Base-by-base conservation (phyloP, 129 eudicot genomes). In the Lactuca sativa region DNA sequence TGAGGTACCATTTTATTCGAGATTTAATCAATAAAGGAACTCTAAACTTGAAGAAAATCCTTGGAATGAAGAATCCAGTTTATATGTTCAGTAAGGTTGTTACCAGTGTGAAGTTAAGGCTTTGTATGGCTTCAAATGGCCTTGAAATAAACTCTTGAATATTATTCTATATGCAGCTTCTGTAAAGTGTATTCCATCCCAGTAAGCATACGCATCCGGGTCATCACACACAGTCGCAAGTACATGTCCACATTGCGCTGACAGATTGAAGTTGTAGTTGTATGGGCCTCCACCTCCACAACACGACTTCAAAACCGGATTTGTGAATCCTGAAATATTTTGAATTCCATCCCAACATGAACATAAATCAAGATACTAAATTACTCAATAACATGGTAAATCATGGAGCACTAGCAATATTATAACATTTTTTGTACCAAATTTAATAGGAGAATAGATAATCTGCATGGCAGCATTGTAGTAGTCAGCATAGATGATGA, bases 171-270 rank as follows among this genome's bases (percentile, higher is more conserved):
- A 70, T 38, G 84, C 80, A 0, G 76, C 82, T 56, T 85, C 86
- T 0, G 86, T 81, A 8, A 78, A 71, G 65, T 85, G 90, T 10
- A 85, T 3, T 33, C 90, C 90, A 33, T 85, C 90, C 90, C 86
- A 85, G 25, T 38, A 66, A 31, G 48, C 80, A 65, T 66, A 72
- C 5, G 18, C 17, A 30, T 76, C 36, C 0, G 90, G 90, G 11
- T 81, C 68, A 5, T 47, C 66, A 30, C 90, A 81, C 60, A 13
- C 13, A 3, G 40, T 75, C 11, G 82, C 17, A 6, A 51, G 4
- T 1, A 48, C 44, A 0, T 0, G 1, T 4, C 85, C 89, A 57
- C 89, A 84, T 33, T 1, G 13, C 30, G 38, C 70, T 0, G 60
- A 41, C 1, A 48, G 2, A 61, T n/a, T n/a, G n/a, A n/a, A n/a